These are phyloP conservation scores for Erucastrum elatum DNA, from an alignment of 345 rosid species.

Conservation along the genomic window DNA sequence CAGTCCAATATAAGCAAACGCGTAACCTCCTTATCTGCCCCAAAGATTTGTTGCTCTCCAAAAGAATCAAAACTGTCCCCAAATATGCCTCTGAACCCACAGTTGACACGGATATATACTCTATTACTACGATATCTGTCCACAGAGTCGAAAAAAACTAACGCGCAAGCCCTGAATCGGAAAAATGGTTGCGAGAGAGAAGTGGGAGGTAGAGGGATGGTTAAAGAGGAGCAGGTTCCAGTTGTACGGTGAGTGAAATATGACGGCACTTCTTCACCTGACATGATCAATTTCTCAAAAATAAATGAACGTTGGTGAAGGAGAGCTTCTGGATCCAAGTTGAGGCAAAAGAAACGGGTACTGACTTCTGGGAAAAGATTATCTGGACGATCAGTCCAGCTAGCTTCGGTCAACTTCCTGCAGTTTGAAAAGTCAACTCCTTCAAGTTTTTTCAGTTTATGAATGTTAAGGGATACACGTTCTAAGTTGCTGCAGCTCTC, in stretches of 20 bases:
- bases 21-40: background rate
- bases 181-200: background rate
- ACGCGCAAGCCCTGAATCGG: background rate
- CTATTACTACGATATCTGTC: background rate
- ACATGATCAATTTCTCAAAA: background rate
- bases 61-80: background rate
- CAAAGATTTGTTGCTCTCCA: background rate
- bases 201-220: background rate
- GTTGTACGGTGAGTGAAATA: background rate
- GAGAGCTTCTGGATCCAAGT: background rate
- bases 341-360: background rate
- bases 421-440: no score
- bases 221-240: background rate
- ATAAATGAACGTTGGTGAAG: no score
- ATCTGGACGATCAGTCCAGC: no score
- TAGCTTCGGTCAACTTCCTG: no score
- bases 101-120: background rate
- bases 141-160: background rate
- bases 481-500: no score
- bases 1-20: background rate
- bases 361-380: background rate
- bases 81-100: background rate
- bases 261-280: constrained; percentile 18
- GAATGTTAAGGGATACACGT: no score
- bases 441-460: no score